Conservation (phyloP, 108 stramenopile species). For the Nannochloropsis gaditana region DNA sequence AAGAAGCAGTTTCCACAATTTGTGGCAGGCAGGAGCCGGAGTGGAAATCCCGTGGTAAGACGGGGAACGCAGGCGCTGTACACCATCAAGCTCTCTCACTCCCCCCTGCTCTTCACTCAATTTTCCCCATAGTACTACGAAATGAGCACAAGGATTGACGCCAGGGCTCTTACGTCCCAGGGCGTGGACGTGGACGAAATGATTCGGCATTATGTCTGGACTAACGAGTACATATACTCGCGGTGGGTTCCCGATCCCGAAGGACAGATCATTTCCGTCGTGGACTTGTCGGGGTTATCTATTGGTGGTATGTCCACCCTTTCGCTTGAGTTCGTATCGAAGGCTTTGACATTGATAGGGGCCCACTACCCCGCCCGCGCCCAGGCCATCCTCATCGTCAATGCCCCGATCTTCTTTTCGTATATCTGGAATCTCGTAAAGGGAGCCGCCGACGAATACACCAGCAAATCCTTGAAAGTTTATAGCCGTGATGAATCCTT, state of each 20-base stretch:
- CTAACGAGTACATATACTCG: constrained; percentile 10
- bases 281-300: not conserved
- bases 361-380: not conserved
- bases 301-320: not conserved
- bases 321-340: not conserved
- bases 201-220: constrained; percentile 4
- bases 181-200: not conserved
- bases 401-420: constrained; percentile 17
- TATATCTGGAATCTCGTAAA: not conserved
- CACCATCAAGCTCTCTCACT: not conserved
- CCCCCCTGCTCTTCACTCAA: not conserved
- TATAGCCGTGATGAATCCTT: not conserved
- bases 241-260: constrained; percentile 10
- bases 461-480: not conserved
- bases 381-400: not conserved
- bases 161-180: not conserved
- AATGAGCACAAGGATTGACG: constrained; percentile 11
- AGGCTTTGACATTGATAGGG: not conserved
- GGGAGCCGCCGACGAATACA: not conserved
- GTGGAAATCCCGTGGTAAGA: constrained; percentile 13
- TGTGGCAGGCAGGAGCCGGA: not conserved
- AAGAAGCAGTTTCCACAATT: constrained; percentile 26
- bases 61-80: not conserved
- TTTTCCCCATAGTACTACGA: not conserved
- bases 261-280: not conserved